Evolutionary conservation across 768 basidiomycete species (phyloP), one percentile per base, ranked within the genome.

Genomic region (Pleurotus pulmonarius): DNA sequence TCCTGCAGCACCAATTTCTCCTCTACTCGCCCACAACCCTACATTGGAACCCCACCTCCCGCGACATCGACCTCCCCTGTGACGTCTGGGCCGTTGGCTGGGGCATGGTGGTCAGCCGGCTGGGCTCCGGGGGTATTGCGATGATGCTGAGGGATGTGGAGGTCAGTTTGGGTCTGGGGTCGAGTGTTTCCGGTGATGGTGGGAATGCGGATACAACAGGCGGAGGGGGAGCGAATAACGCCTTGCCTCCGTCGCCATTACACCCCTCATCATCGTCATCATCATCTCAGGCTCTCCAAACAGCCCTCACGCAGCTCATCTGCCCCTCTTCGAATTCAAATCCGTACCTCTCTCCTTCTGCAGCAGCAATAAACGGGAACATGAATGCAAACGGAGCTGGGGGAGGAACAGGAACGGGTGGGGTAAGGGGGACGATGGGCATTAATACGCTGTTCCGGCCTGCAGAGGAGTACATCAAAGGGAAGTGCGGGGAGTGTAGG

Each of bases 401-500:
- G 7, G 34, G 6, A 6, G 18, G 18, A 9, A 34, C 7, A 34
- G 29, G 9, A 34, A 34, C 9, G 29, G 3, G 3, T 3, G 29
- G 29, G 29, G 29, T 34, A 34, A 34, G 29, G 29, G 25, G 18
- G 24, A 26, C 8, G 6, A 26, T 20, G 25, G 34, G 34, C 1
- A 49, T 49, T n/a, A 37, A 16, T 7, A 26, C 9, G 15, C n/a
- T 49, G n/a, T 53, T 53, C 22, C 15, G 34, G n/a, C 16, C 39
- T 3, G 20, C 37, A 3, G 51, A 53, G 4, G 51, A 53, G 12
- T 53, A 53, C 3, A 4, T 53, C 22, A 53, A 53, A 24, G 39
- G 16, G 6, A 53, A 53, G 24, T 53, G 51, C 39, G 51, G 51
- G n/a, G 51, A 53, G 2, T 53, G 51, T 41, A 53, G 39, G n/a